phyloP scores from a whole-genome alignment of 257 asterid genomes.

The Paulownia fortunei region DNA sequence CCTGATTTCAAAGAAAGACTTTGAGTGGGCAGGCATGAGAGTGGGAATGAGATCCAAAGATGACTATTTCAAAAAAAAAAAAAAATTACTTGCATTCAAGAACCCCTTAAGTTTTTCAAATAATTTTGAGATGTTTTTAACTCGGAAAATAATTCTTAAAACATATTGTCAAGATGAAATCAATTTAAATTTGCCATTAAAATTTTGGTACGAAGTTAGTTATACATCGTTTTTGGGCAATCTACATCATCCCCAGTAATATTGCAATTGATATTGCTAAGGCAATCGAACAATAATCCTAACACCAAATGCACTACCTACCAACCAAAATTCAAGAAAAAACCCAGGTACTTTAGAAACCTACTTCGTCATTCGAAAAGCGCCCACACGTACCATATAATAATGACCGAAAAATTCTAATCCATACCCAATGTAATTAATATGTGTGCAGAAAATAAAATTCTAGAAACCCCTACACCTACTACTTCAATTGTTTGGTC shows the following conservation, averaged over 20 bases:
- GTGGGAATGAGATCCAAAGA: background rate
- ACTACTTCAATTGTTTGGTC: background rate
- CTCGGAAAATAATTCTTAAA: no score
- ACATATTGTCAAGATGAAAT: background rate
- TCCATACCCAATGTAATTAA: background rate
- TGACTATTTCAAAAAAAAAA: background rate
- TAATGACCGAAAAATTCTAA: background rate
- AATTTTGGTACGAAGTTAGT: background rate
- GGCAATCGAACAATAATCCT: background rate
- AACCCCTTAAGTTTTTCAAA: background rate
- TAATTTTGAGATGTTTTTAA: background rate
- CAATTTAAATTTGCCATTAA: background rate
- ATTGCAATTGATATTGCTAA: background rate
- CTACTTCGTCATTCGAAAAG: no score
- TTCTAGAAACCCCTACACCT: background rate
- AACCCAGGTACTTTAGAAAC: no score
- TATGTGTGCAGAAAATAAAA: background rate
- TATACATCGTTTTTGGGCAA: background rate
- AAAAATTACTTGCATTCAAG: background rate
- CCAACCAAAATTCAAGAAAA: background rate
- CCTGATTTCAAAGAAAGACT: background rate
- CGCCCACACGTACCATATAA: background rate
- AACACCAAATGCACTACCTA: background rate
- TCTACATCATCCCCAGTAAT: background rate
- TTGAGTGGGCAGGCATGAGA: background rate